phyloP scores from a whole-genome alignment of 805 yeast species.

The Metschnikowia matae region DNA sequence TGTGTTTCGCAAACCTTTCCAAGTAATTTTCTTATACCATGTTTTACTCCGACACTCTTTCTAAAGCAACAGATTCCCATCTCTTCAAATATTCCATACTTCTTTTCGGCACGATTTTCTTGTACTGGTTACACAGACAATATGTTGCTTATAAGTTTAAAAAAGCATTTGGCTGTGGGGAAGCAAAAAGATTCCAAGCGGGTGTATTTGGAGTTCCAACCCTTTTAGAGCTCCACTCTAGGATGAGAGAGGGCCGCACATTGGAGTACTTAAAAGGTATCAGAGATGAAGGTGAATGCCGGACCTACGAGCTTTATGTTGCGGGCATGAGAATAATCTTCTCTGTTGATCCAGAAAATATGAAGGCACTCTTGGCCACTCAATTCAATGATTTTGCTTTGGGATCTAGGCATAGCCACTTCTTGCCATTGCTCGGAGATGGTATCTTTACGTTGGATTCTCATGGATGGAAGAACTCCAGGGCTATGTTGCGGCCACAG shows the following conservation, averaged over 20 bases:
- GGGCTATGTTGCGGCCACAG: slow-evolving; percentile 44
- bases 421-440: slow-evolving; percentile 37
- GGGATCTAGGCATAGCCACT: slow-evolving; percentile 36
- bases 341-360: slow-evolving; percentile 39
- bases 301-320: slow-evolving; percentile 11
- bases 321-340: slow-evolving; percentile 20
- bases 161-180: slow-evolving; percentile 13
- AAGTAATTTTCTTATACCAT: not conserved
- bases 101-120: slow-evolving; percentile 7
- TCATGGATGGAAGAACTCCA: slow-evolving; percentile 41
- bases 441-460: slow-evolving; percentile 43
- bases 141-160: slow-evolving; percentile 9
- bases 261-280: slow-evolving; percentile 11
- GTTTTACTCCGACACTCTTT: not conserved
- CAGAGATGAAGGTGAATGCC: not conserved
- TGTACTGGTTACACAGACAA: slow-evolving; percentile 13
- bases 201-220: slow-evolving; percentile 10
- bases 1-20: not conserved
- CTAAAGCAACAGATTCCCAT: not conserved
- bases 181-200: slow-evolving; percentile 2
- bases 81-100: slow-evolving; percentile 11
- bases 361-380: slow-evolving; percentile 40
- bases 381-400: slow-evolving; percentile 39
- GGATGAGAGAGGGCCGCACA: slow-evolving; percentile 11
- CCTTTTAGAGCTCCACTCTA: slow-evolving; percentile 5